Percentiles rank a stretch among this genome's conserved stretches.
These are phyloP conservation scores for Pleodorina starrii DNA, from an alignment of 139 green algal genomes.

Conservation along the genomic window DNA sequence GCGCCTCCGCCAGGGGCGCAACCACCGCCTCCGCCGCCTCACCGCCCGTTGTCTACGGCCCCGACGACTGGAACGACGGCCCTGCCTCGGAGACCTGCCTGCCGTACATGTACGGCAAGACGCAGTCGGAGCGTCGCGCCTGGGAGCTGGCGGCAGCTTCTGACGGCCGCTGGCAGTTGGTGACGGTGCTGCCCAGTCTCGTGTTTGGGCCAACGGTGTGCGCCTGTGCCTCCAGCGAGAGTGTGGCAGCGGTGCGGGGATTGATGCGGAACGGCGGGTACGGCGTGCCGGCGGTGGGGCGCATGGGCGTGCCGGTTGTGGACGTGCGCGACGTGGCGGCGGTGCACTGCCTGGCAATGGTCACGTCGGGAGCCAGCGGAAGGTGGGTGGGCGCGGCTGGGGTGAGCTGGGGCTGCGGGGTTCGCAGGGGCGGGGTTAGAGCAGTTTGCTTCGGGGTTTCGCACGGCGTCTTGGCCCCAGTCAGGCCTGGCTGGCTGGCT, in stretches of 20 bases:
- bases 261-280: neutral
- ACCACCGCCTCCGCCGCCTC: too few relatives aligned
- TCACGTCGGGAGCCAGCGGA: neutral
- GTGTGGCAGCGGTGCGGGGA: neutral
- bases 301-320: neutral
- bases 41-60: too few relatives aligned
- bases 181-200: constrained; percentile 12
- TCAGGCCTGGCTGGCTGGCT: too few relatives aligned
- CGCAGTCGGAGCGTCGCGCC: constrained; percentile 1
- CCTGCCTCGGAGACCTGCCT: neutral
- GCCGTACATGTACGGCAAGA: constrained; percentile 47
- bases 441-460: too few relatives aligned
- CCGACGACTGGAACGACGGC: constrained; percentile 46
- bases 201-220: neutral
- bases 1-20: neutral
- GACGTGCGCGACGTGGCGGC: neutral
- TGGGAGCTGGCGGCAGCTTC: neutral
- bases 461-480: too few relatives aligned
- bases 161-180: neutral
- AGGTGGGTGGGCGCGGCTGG: neutral
- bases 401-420: too few relatives aligned
- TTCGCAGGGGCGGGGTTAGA: too few relatives aligned
- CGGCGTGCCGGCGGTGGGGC: neutral
- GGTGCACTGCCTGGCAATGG: neutral
- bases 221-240: neutral